Evolutionary conservation across 805 yeast species (phyloP), one percentile per base, ranked within the genome.

Genomic region (Suhomyces sp.): DNA sequence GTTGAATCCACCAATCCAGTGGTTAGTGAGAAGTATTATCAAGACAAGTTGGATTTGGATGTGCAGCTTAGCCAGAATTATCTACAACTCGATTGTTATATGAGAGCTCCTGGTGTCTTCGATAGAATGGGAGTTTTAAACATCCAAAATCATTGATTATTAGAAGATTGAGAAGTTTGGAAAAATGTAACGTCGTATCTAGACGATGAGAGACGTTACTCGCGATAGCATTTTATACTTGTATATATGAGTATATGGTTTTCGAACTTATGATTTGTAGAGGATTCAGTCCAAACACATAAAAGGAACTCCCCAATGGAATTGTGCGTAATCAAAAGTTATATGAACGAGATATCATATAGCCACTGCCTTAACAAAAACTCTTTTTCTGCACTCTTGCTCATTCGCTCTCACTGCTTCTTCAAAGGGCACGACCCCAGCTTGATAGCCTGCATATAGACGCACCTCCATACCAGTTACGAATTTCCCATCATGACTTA

Each of bases 61-160:
- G 69, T 69, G 48, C 69, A 79, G 53, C 63, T 93, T 46, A 73
- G 85, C 7, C 71, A 76, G 25, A 88, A 87, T 64, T 92, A 86
- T 70, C 77, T 81, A 63, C 66, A 72, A 46, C 68, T 89, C 50
- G 98, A 94, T 63, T 93, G 94, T 1, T 91, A 87, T 57, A 68
- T 90, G 46, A 84, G 99, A 68, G 83, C 86, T 43, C 84, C 91
- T 57, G 83, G 91, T 39, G 72, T 84, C 40, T 89, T 83, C 63
- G 99, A 94, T 69, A 81, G 96, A 61, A 75, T 79, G 51, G 92
- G 94, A n/a, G 56, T 68, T 21, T 65, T 83, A 52, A 57, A 19
- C 17, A 2, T 31, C 35, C 35, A 31, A 31, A 31, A n/a, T 6
- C 3, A 17, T 27, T 27, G 31, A 27, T n/a, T n/a, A n/a, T n/a